Evolutionary conservation across 306 rosid species (phyloP).

Genomic region (Dalbergia cochinchinensis): DNA sequence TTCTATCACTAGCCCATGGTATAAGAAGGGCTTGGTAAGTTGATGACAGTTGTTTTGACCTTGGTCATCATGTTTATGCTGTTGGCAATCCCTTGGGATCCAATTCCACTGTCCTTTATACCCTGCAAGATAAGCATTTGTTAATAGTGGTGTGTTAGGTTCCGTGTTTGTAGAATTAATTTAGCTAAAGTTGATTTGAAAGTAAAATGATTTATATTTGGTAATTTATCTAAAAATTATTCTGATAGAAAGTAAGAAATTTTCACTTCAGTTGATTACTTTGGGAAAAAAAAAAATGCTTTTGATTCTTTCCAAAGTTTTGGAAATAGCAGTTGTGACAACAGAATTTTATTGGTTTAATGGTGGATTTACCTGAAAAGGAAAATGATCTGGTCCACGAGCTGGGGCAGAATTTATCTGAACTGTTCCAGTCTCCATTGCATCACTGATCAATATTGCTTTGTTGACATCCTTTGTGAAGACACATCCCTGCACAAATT

Average conservation of each 20-base stretch:
- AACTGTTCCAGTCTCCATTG: conserved; percentile 98
- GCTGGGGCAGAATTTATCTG: conserved; percentile 99
- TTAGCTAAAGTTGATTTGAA: too few relatives aligned
- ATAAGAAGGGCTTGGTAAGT: conserved; percentile 92
- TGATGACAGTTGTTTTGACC: conserved; percentile 87
- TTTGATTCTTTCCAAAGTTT: conserved; percentile 5
- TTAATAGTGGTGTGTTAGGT: neutral
- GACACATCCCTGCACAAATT: conserved; percentile 76
- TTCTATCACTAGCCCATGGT: conserved; percentile 79
- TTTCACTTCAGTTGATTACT: neutral
- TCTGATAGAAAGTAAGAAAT: too few relatives aligned
- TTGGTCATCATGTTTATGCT: conserved; percentile 99
- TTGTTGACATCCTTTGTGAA: conserved; percentile 96
- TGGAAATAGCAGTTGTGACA: conserved; percentile 18
- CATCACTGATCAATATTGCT: conserved; percentile 90
- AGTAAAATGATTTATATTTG: too few relatives aligned
- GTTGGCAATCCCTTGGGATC: conserved; percentile 98
- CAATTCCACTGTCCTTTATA: conserved; percentile 95
- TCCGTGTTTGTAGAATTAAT: too few relatives aligned
- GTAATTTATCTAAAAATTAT: too few relatives aligned
- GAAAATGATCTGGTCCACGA: conserved; percentile 98
- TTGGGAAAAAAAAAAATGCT: neutral
- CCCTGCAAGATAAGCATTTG: conserved; percentile 67
- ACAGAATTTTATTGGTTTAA: neutral
- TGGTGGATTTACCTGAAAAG: conserved; percentile 75